A percentile compares a stretch with the other conserved stretches of the same genome.
Conservation (phyloP, 345 rosid genomes). For the Populus nigra region DNA sequence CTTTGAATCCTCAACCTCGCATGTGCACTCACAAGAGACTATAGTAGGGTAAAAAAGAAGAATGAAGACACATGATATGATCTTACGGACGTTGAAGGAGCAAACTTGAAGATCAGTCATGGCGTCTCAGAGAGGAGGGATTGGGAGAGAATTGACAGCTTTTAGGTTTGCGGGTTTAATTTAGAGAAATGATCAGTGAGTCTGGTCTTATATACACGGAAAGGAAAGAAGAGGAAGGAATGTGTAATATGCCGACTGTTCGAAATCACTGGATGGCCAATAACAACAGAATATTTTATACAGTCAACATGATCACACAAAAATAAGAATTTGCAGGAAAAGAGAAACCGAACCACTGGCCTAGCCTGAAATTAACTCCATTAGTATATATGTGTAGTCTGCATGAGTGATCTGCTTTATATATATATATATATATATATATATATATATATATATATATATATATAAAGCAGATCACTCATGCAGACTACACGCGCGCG, state of each 20-base stretch:
- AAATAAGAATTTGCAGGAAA: background rate
- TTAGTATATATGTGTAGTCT: no score
- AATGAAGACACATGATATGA: conserved; percentile 2
- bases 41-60: conserved; percentile 15
- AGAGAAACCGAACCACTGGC: background rate
- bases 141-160: background rate
- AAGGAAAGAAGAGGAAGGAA: background rate
- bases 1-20: conserved; percentile 7
- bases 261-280: background rate
- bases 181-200: background rate
- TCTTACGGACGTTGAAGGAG: conserved; percentile 7
- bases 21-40: conserved; percentile 27
- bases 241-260: background rate
- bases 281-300: background rate
- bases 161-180: background rate
- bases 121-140: background rate
- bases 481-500: no score
- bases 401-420: no score
- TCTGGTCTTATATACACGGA: background rate
- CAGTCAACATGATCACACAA: background rate
- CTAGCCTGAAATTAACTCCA: no score
- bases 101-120: conserved; percentile 14
- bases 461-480: no score
- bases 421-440: no score
- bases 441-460: no score